Conservation (phyloP, 108 stramenopile species). For the Chaetoceros tenuissimus region DNA sequence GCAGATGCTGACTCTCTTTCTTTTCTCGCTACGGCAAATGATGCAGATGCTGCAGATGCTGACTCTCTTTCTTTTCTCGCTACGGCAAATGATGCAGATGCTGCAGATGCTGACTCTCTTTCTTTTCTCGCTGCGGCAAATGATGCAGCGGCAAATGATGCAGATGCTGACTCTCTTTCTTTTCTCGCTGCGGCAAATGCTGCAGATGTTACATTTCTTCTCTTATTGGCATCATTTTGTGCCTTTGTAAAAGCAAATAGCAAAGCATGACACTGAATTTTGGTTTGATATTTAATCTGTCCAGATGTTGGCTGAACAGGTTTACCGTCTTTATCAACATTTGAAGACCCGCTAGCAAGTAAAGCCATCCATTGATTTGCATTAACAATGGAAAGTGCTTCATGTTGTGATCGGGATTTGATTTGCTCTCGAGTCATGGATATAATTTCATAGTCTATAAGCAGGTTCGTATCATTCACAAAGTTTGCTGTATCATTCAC, state of each 20-base stretch:
- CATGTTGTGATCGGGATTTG: slow-evolving; percentile 60
- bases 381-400: slow-evolving; percentile 82
- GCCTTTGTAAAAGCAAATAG: slow-evolving; percentile 80
- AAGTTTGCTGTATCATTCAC: slow-evolving; percentile 80
- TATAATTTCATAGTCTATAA: slow-evolving; percentile 59
- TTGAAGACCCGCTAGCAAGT: slow-evolving; percentile 10
- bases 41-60: too few relatives aligned
- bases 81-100: too few relatives aligned
- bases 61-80: too few relatives aligned
- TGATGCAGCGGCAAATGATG: too few relatives aligned
- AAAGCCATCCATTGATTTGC: slow-evolving; percentile 47
- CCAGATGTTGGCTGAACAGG: slow-evolving; percentile 39
- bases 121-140: too few relatives aligned
- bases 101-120: too few relatives aligned
- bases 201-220: too few relatives aligned
- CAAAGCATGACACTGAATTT: slow-evolving; percentile 63
- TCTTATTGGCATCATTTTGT: slow-evolving; percentile 68
- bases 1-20: too few relatives aligned
- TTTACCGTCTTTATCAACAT: slow-evolving; percentile 10
- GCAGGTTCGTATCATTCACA: too few relatives aligned
- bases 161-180: too few relatives aligned
- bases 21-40: too few relatives aligned
- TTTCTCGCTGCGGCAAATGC: too few relatives aligned
- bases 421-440: slow-evolving; percentile 60
- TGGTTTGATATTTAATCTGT: slow-evolving; percentile 75